Base-by-base conservation (phyloP, 169 alveolate species). In the Cyclospora cayetanensis region DNA sequence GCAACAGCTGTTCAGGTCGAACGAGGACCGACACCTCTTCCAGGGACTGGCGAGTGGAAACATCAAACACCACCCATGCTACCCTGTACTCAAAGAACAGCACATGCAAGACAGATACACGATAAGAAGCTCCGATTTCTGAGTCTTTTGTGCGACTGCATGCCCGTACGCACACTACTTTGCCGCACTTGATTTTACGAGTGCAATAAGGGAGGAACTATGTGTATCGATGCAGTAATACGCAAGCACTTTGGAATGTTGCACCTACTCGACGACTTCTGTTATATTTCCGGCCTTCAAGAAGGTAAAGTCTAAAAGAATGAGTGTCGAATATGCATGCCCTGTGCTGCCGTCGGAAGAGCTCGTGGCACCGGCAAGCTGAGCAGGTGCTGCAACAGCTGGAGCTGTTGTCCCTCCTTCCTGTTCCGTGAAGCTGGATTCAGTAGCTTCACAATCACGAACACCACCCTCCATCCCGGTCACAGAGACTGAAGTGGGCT, bases 301-400 rank as follows among this genome's bases (percentile, higher is more conserved):
- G 46, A 79, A 79, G 68, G 89, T 39, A 39, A 79, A 79, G 72
- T 79, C 89, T 1, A 79, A 31, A 15, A 79, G 29, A 50, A 79
- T 50, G 25, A 79, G 89, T 18, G 70, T 79, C 53, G 89, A 29
- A 27, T 50, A 79, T 2, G 72, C 25, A n/a, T 79, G 89, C 15
- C 42, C 89, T 43, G 29, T 46, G 15, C n/a, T 18, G 18, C 68
- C 89, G 25, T 74, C 85, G 11, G 85, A 7, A 27, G 85, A 74
- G 65, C 85, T 74, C 42, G 72, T 79, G 3, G 74, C 89, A 34
- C 35, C 89, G 18, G 89, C 68, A 20, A 79, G 43, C 70, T 79
- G 89, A 43, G 89, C 89, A 22, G 89, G 74, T 27, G 89, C 89
- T 15, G 89, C 89, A 29, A 43, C 89, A 15, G 72, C 89, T 1